Evolutionary conservation across 108 stramenopile species (phyloP), one percentile per base, ranked within the genome.

Genomic region (Nannochloropsis gaditana): DNA sequence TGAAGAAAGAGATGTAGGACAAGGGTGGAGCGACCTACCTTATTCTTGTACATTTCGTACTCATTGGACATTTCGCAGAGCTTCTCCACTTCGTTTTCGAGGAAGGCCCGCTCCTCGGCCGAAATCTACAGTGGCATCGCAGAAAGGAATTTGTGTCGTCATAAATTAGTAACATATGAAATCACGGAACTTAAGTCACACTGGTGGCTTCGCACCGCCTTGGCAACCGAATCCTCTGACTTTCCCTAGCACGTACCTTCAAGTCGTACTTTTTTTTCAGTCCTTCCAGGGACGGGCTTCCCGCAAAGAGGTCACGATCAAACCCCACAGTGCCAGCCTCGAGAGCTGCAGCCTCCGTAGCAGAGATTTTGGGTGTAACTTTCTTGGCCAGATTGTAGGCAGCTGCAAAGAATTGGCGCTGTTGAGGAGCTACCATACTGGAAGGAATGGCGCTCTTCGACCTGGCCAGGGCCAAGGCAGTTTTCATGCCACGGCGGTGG

Each of bases 241-340:
- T 31, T 31, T 31, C 31, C 31, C 31, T 31, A 31, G 31, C 3
- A 73, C 41, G 21, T 21, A 86, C 82, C 45, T n/a, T 88, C 43
- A 88, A 9, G 21, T 45, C 92, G 92, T 97, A 98, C 45, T 96
- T 96, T 79, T 95, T 92, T 83, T 96, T 90, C 31, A 98, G 92
- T 19, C 94, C 85, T 87, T 95, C 87, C 83, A 98, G 92, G 82
- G 93, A 93, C 5, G 98, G 96, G 31, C 87, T 92, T 44, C 98
- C 98, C 45, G 92, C 90, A 92, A 97, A 98, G 83, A 98, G 94
- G 44, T 98, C 96, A 10, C 95, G 93, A 84, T 98, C 98, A 89
- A 98, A 98, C 45, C 98, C 98, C 90, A 98, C 95, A 43, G 97
- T 96, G 43, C 97, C 97, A 83, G 95, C 95, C 44, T 96, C 96